These are phyloP conservation scores for Nigrospora osmanthi DNA, from an alignment of 2,329 filamentous ascomycete genomes.

Conservation along the genomic window DNA sequence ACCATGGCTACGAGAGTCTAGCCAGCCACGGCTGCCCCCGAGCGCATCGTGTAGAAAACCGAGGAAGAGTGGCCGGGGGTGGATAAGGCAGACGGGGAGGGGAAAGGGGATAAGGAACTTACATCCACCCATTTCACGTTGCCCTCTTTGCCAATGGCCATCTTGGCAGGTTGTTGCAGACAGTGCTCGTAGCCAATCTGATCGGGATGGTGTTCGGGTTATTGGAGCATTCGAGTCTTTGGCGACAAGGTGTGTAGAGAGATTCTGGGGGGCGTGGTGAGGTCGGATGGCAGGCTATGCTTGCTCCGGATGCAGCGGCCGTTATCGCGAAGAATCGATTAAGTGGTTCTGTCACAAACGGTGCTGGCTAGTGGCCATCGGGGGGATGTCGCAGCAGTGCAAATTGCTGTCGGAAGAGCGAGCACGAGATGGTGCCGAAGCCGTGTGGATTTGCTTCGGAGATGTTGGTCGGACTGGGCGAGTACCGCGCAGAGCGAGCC, in stretches of 20 bases:
- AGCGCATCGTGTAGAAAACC: not conserved
- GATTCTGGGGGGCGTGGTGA: not conserved
- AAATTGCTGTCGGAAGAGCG: no score
- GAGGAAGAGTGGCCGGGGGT: constrained; percentile 40
- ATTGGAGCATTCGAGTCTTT: not conserved
- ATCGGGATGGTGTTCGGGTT: not conserved
- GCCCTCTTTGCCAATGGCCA: constrained; percentile 35
- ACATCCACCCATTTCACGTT: constrained; percentile 56
- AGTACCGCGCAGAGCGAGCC: not conserved
- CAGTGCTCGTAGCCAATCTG: not conserved
- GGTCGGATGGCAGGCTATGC: not conserved
- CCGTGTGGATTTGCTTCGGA: not conserved
- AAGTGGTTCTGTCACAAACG: not conserved
- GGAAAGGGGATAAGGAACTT: constrained; percentile 22
- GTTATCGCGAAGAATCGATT: not conserved
- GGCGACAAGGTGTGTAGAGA: not conserved
- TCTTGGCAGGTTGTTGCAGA: constrained; percentile 29
- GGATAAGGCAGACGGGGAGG: constrained; percentile 32
- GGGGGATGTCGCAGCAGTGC: no score
- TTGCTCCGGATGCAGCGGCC: not conserved
- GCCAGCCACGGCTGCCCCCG: not conserved
- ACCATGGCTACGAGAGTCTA: not conserved
- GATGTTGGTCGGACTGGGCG: not conserved
- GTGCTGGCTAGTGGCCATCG: no score
- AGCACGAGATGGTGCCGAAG: no score